phyloP scores from a whole-genome alignment of 2,329 filamentous ascomycete genomes.

The Venturia carpophila region DNA sequence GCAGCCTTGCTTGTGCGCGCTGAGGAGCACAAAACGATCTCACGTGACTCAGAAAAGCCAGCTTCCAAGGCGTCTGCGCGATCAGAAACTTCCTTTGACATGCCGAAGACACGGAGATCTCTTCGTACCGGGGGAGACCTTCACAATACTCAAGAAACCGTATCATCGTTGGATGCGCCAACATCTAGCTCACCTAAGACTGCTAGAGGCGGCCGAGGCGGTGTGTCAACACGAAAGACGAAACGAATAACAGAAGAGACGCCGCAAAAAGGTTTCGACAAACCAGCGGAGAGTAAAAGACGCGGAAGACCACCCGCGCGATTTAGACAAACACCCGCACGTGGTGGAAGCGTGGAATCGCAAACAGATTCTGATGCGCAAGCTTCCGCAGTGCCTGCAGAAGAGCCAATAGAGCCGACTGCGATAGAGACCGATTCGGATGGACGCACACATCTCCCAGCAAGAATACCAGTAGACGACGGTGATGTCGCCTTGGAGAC shows the following conservation, averaged over 20 bases:
- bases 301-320: conserved; percentile 1
- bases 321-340: not conserved
- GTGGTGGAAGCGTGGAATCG: conserved; percentile 5
- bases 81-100: conserved; percentile 11
- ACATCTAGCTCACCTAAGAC: not conserved
- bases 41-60: conserved; percentile 7
- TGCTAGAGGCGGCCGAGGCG: conserved; percentile 9
- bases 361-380: conserved; percentile 9
- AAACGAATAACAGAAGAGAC: conserved; percentile 6
- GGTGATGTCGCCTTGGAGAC: conserved; percentile 10
- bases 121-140: not conserved
- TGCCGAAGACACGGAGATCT: conserved; percentile 17
- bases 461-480: conserved; percentile 13
- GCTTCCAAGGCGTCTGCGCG: not conserved
- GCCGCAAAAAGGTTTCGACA: conserved; percentile 7
- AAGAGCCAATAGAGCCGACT: conserved; percentile 2
- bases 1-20: not conserved
- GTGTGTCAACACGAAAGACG: conserved; percentile 5
- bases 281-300: conserved; percentile 4
- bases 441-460: conserved; percentile 11
- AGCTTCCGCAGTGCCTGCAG: conserved; percentile 10
- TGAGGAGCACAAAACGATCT: not conserved
- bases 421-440: conserved; percentile 5
- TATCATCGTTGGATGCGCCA: not conserved
- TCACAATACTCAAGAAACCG: not conserved